Evolutionary conservation across 192 early-diverging fungal genomes (phyloP).

Genomic region (Coemansia sp.): DNA sequence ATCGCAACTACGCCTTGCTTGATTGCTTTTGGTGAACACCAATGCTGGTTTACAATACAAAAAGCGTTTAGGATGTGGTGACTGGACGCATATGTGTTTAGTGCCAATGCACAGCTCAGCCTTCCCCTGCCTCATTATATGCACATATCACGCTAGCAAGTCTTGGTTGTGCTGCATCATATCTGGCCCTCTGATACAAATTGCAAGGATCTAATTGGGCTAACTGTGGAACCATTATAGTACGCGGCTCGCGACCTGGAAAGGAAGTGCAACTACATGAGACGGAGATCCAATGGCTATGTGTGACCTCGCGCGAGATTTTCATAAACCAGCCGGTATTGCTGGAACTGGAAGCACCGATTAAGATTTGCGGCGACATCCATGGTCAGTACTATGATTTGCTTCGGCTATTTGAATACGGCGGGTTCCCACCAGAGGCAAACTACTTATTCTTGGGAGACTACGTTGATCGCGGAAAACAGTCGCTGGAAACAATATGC

Average conservation of each 20-base stretch:
- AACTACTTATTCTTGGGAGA: constrained; percentile 95
- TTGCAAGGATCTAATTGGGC: no score
- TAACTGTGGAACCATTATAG: constrained; percentile 48
- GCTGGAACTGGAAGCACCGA: constrained; percentile 71
- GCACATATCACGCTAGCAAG: neutral
- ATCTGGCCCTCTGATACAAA: neutral
- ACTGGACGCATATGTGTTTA: neutral
- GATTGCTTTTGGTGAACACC: no score
- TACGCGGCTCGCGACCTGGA: constrained; percentile 91
- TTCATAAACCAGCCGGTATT: constrained; percentile 87
- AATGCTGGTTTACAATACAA: no score
- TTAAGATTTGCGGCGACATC: constrained; percentile 87
- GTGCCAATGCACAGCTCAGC: neutral
- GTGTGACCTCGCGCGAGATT: constrained; percentile 89
- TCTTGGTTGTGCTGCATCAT: neutral
- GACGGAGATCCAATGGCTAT: constrained; percentile 92
- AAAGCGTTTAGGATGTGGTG: no score
- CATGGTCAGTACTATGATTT: constrained; percentile 96
- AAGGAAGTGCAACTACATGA: constrained; percentile 95
- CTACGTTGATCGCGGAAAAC: constrained; percentile 97
- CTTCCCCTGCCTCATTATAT: neutral
- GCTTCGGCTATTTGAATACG: constrained; percentile 87
- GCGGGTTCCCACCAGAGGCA: constrained; percentile 85
- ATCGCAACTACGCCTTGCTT: no score
- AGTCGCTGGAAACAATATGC: constrained; percentile 90